Evolutionary conservation across 2,329 filamentous ascomycete species (phyloP).

Genomic region (Trichoderma brevicompactum): DNA sequence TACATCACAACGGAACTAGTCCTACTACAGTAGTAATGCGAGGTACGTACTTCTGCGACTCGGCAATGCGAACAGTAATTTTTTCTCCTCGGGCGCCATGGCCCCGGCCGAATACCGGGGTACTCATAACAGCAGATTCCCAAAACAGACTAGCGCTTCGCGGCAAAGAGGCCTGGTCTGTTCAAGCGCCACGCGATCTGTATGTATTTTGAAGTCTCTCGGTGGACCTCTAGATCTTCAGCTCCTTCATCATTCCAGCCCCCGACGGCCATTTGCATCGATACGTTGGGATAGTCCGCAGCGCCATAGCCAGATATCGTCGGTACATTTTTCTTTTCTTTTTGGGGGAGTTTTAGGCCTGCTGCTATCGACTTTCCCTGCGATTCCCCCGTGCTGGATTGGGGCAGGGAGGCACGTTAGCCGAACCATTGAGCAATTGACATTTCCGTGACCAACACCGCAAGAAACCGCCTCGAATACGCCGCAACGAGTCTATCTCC

Average conservation of each 20-base stretch:
- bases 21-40: neutral
- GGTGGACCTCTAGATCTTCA: slow-evolving; percentile 29
- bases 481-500: slow-evolving; percentile 1
- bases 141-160: slow-evolving; percentile 29
- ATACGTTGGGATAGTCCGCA: slow-evolving; percentile 2
- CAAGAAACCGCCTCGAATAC: neutral
- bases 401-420: slow-evolving; percentile 15
- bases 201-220: slow-evolving; percentile 31
- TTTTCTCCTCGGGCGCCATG: neutral
- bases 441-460: neutral
- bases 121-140: slow-evolving; percentile 20
- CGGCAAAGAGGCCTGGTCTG: slow-evolving; percentile 29
- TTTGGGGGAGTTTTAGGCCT: neutral
- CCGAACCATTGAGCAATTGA: slow-evolving; percentile 8
- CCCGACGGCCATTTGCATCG: slow-evolving; percentile 27
- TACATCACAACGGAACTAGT: neutral
- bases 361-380: neutral
- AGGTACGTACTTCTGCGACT: neutral
- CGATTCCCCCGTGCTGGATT: slow-evolving; percentile 10
- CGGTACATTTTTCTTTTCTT: neutral
- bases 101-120: slow-evolving; percentile 15
- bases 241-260: slow-evolving; percentile 29
- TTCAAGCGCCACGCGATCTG: slow-evolving; percentile 34
- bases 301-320: neutral
- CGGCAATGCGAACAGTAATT: slow-evolving; percentile 1